These are phyloP conservation scores for Prillingera fragicola DNA, from an alignment of 1,284 basidiomycete species.

Conservation along the genomic window DNA sequence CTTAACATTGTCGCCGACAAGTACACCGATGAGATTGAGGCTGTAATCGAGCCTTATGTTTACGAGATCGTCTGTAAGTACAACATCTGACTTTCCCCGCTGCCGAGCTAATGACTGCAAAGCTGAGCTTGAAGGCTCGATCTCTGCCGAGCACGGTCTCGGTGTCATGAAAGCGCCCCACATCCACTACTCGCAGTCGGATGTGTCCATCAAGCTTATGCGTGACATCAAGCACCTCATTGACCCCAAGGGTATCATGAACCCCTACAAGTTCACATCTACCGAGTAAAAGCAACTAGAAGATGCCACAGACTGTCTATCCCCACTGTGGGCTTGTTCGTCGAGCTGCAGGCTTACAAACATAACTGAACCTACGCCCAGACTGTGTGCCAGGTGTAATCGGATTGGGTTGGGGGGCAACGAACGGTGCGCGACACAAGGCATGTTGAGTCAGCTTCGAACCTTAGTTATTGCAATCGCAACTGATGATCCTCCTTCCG, in stretches of 20 bases:
- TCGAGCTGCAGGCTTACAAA: no score
- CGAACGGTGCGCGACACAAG: no score
- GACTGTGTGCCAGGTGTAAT: no score
- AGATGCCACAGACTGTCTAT: no score
- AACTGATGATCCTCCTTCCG: no score
- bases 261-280: constrained; percentile 48
- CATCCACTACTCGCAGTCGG: constrained; percentile 79
- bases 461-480: no score
- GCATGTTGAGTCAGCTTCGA: no score
- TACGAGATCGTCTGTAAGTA: constrained; percentile 73
- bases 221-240: constrained; percentile 83
- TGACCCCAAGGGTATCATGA: constrained; percentile 87
- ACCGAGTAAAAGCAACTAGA: no score
- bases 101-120: not conserved
- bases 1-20: constrained; percentile 84
- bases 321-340: no score
- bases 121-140: constrained; percentile 65
- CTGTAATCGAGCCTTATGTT: constrained; percentile 87
- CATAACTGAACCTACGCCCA: no score
- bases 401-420: no score
- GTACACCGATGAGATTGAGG: constrained; percentile 78
- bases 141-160: constrained; percentile 95
- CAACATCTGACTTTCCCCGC: not conserved
- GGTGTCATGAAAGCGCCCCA: constrained; percentile 85
- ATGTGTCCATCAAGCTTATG: constrained; percentile 80